Evolutionary conservation across 192 early-diverging fungal species (phyloP).

Genomic region (Backusella macrospora): DNA sequence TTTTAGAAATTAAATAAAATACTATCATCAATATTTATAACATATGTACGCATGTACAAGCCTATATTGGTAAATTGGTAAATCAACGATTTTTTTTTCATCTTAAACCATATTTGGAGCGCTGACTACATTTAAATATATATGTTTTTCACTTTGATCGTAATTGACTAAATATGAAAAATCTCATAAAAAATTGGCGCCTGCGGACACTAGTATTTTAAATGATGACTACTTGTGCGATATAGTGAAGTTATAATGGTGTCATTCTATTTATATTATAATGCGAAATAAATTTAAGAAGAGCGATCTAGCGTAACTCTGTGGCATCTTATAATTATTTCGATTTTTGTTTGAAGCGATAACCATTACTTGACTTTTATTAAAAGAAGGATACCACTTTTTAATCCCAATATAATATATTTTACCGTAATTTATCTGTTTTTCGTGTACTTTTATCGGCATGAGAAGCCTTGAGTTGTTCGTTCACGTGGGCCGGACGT

Average conservation of each 20-base stretch:
- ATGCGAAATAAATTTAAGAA: not conserved
- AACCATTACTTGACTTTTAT: not conserved
- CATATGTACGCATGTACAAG: not conserved
- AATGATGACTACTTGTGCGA: not conserved
- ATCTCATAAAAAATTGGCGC: not conserved
- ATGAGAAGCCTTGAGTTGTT: slow-evolving; percentile 7
- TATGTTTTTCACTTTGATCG: not conserved
- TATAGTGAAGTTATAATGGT: not conserved
- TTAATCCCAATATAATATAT: not conserved
- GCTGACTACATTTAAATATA: not conserved
- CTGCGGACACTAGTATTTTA: not conserved
- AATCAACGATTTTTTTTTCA: not conserved
- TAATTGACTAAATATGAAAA: not conserved
- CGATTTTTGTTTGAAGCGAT: not conserved
- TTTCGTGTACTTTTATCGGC: slow-evolving; percentile 12
- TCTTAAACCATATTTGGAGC: not conserved
- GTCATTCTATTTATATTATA: not conserved
- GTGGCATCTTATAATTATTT: not conserved
- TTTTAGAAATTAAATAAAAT: too few species aligned
- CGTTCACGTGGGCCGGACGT: slow-evolving; percentile 11
- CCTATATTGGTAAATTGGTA: slow-evolving; percentile 1
- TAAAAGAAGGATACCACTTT: not conserved
- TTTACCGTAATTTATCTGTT: not conserved
- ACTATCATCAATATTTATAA: not conserved
- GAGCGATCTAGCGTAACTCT: not conserved